These are phyloP conservation scores for Cyberlindnera bimundalis DNA, from an alignment of 805 yeast species.

Conservation along the genomic window DNA sequence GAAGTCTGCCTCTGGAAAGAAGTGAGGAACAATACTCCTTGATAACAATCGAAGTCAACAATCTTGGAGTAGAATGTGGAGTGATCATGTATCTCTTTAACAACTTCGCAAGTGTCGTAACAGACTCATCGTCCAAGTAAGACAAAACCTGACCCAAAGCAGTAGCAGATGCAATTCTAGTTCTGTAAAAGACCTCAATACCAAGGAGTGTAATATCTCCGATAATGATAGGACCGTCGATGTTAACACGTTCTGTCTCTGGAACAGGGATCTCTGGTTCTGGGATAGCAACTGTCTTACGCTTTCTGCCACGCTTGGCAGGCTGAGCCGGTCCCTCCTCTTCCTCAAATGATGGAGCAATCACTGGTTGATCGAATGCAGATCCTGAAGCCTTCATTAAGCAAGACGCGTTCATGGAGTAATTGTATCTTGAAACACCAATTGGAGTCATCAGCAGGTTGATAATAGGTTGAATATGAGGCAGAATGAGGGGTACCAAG, in stretches of 20 bases:
- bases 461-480: conserved; percentile 58
- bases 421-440: conserved; percentile 86
- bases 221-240: conserved; percentile 86
- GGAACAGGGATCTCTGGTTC: conserved; percentile 43
- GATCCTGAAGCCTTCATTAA: conserved; percentile 78
- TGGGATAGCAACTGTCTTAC: conserved; percentile 35
- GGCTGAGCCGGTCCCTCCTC: conserved; percentile 20
- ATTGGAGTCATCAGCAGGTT: conserved; percentile 86
- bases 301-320: conserved; percentile 42
- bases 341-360: conserved; percentile 3
- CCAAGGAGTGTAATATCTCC: conserved; percentile 92
- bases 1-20: conserved; percentile 13
- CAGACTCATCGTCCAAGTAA: conserved; percentile 38
- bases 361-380: conserved; percentile 5
- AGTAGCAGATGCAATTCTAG: conserved; percentile 70
- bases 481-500: conserved; percentile 50
- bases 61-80: conserved; percentile 68
- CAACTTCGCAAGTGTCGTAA: conserved; percentile 36
- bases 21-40: conserved; percentile 57
- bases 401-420: conserved; percentile 72
- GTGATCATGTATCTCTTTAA: conserved; percentile 25
- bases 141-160: conserved; percentile 72
- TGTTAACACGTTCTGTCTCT: conserved; percentile 67
- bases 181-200: conserved; percentile 63
- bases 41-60: conserved; percentile 63